phyloP scores from a whole-genome alignment of 2,329 filamentous ascomycete genomes.

The Xylariales sp. region DNA sequence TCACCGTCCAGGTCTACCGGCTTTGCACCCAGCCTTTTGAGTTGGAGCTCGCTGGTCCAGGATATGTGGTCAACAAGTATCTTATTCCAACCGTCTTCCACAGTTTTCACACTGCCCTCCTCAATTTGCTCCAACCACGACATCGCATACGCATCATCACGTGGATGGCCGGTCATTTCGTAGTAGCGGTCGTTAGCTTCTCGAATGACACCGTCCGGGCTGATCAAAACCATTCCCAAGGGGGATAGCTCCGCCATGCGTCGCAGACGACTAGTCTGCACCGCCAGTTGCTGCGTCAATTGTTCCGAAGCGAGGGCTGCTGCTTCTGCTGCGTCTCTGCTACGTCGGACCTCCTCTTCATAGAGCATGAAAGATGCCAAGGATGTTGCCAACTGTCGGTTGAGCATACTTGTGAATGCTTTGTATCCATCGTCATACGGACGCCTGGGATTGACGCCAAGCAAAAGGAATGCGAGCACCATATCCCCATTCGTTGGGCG shows the following conservation, averaged over 20 bases:
- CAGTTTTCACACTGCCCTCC: conserved; percentile 24
- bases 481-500: conserved; percentile 53
- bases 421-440: conserved; percentile 62
- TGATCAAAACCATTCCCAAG: conserved; percentile 33
- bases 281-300: conserved; percentile 26
- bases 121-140: conserved; percentile 36
- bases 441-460: conserved; percentile 58
- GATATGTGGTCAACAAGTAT: conserved; percentile 28
- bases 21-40: conserved; percentile 27
- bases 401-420: conserved; percentile 45
- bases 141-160: conserved; percentile 32
- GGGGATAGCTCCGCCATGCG: conserved; percentile 32
- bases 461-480: conserved; percentile 55
- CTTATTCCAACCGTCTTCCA: conserved; percentile 32
- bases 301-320: conserved; percentile 28
- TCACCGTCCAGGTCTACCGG: conserved; percentile 29
- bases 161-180: conserved; percentile 38
- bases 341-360: conserved; percentile 58
- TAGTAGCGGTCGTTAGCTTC: conserved; percentile 43
- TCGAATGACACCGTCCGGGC: conserved; percentile 33
- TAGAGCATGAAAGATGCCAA: conserved; percentile 61
- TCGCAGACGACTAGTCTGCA: conserved; percentile 29
- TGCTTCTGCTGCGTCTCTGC: conserved; percentile 26
- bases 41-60: conserved; percentile 35
- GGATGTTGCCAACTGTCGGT: conserved; percentile 52